A percentile compares a stretch with the other conserved stretches of the same genome.
Evolutionary conservation across 1,284 basidiomycete species (phyloP).

Genomic region (Grifola frondosa): DNA sequence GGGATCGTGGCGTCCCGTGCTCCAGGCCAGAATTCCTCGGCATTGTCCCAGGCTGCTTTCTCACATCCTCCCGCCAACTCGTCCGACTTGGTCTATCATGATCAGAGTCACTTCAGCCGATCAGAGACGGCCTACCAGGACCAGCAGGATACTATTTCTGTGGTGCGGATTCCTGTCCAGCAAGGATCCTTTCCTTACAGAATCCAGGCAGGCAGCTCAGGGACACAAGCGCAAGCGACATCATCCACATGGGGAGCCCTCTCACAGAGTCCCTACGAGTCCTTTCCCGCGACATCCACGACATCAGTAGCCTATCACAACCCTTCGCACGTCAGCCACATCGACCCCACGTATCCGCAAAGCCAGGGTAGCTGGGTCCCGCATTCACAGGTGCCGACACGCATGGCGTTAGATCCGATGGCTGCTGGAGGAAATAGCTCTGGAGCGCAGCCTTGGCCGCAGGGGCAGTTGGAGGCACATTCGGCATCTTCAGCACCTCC

Average conservation of each 20-base stretch:
- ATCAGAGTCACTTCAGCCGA: constrained; percentile 15
- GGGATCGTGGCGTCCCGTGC: constrained; percentile 17
- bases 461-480: constrained; percentile 10
- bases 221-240: constrained; percentile 9
- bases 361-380: constrained; percentile 23
- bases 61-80: constrained; percentile 20
- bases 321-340: constrained; percentile 12
- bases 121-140: constrained; percentile 16
- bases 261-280: constrained; percentile 14
- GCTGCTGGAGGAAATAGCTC: constrained; percentile 6
- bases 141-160: constrained; percentile 10
- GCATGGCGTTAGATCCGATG: too few relatives aligned
- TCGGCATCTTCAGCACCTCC: constrained; percentile 28
- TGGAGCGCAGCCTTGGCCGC: constrained; percentile 20
- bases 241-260: constrained; percentile 20
- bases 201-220: too few relatives aligned
- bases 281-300: constrained; percentile 11
- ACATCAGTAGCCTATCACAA: constrained; percentile 17
- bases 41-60: constrained; percentile 21
- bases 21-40: constrained; percentile 26
- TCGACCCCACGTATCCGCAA: constrained; percentile 18
- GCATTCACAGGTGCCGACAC: too few relatives aligned
- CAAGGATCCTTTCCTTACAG: constrained; percentile 17
- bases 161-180: constrained; percentile 13
- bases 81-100: constrained; percentile 19